Evolutionary conservation across 108 stramenopile genomes (phyloP).

Genomic region (Aurantiochytrium sp.): DNA sequence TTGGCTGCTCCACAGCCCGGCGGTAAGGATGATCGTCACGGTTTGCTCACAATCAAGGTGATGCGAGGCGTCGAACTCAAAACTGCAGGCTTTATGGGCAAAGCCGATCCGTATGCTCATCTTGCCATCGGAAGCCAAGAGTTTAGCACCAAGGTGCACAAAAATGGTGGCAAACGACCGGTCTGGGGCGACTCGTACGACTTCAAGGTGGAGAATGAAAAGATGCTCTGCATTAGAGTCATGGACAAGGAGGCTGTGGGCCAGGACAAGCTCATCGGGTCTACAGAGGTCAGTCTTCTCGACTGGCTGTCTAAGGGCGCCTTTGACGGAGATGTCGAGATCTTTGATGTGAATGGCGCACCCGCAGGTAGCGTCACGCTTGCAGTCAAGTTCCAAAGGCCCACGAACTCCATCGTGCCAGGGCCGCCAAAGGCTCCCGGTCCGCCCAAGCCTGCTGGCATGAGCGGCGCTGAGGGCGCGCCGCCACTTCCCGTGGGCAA

Average conservation of each 20-base stretch:
- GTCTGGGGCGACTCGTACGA: slow-evolving; percentile 71
- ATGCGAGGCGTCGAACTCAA: slow-evolving; percentile 63
- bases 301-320: slow-evolving; percentile 68
- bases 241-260: slow-evolving; percentile 68
- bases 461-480: neutral
- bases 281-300: slow-evolving; percentile 60
- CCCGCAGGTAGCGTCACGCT: slow-evolving; percentile 58
- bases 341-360: slow-evolving; percentile 55
- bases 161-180: slow-evolving; percentile 66
- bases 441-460: neutral
- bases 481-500: neutral
- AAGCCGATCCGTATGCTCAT: slow-evolving; percentile 67
- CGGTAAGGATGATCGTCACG: slow-evolving; percentile 17
- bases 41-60: slow-evolving; percentile 53
- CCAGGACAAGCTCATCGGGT: slow-evolving; percentile 72
- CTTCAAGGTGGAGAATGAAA: slow-evolving; percentile 69
- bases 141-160: slow-evolving; percentile 46
- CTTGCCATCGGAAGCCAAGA: slow-evolving; percentile 53
- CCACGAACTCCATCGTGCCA: slow-evolving; percentile 27
- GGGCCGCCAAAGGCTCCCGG: neutral
- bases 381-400: slow-evolving; percentile 60
- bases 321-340: slow-evolving; percentile 62
- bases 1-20: neutral
- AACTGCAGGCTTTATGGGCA: slow-evolving; percentile 68
- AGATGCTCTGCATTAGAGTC: slow-evolving; percentile 59